These are phyloP conservation scores for Rugonectria rugulosa DNA, from an alignment of 2,329 filamentous ascomycete genomes.

Conservation along the genomic window DNA sequence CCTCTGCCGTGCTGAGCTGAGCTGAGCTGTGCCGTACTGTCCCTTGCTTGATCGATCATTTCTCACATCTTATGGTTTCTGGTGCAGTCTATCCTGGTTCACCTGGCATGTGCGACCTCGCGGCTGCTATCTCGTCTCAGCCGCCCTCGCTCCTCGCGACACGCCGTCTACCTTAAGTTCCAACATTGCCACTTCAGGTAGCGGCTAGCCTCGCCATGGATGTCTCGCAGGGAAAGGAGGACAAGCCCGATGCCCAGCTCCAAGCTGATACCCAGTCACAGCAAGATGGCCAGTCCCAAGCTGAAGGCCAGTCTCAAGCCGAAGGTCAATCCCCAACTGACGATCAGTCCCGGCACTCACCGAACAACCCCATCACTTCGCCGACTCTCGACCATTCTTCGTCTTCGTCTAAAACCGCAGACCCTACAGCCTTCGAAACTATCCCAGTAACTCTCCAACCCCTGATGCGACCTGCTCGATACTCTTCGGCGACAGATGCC, in stretches of 20 bases:
- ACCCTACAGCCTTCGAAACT: constrained; percentile 16
- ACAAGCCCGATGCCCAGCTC: constrained; percentile 4
- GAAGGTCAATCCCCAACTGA: no score
- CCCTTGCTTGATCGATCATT: background rate
- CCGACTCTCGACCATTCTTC: constrained; percentile 18
- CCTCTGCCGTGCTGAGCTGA: background rate
- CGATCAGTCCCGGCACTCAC: constrained; percentile 19
- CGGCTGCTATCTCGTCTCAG: constrained; percentile 23
- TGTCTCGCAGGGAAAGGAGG: constrained; percentile 25
- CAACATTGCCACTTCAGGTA: constrained; percentile 27
- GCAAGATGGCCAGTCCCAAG: no score
- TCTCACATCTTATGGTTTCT: background rate
- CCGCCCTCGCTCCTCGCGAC: constrained; percentile 14
- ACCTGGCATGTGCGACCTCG: constrained; percentile 35
- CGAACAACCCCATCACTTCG: background rate
- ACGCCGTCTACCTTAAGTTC: constrained; percentile 10
- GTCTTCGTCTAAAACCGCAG: constrained; percentile 22
- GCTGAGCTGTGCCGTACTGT: constrained; percentile 1
- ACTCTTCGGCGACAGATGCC: constrained; percentile 23
- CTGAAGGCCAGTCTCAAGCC: constrained; percentile 12
- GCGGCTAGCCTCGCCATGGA: constrained; percentile 33
- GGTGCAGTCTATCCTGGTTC: background rate
- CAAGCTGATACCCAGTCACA: no score
- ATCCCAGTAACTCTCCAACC: constrained; percentile 2
- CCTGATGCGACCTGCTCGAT: constrained; percentile 22